These are phyloP conservation scores for Apophysomyces trapeziformis DNA, from an alignment of 371 early-diverging fungal species.

Conservation along the genomic window DNA sequence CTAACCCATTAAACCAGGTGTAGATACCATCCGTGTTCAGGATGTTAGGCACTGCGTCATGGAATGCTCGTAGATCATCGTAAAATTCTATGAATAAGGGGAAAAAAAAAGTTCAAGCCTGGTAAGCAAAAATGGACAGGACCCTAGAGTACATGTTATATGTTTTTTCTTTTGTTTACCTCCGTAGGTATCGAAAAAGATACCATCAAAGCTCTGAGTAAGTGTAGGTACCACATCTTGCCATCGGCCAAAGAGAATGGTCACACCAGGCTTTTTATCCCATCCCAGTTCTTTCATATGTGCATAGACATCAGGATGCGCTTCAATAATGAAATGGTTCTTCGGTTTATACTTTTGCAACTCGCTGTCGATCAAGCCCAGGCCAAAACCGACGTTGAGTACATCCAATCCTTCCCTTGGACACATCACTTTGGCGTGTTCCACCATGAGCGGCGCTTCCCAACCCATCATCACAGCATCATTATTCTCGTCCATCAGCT, in stretches of 20 bases:
- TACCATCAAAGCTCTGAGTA: constrained; percentile 77
- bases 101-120: not conserved
- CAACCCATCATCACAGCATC: constrained; percentile 99
- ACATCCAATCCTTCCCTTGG: constrained; percentile 70
- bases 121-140: not conserved
- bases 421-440: constrained; percentile 84
- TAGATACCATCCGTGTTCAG: constrained; percentile 82
- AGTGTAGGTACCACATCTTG: constrained; percentile 86
- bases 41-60: constrained; percentile 80
- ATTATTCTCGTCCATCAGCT: constrained; percentile 81
- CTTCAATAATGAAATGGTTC: constrained; percentile 93
- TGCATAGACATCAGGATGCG: constrained; percentile 94
- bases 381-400: constrained; percentile 89
- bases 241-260: constrained; percentile 91
- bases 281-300: constrained; percentile 86
- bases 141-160: no score
- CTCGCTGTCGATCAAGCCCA: constrained; percentile 88
- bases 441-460: constrained; percentile 94
- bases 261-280: constrained; percentile 84
- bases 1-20: constrained; percentile 95
- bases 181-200: constrained; percentile 95
- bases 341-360: constrained; percentile 75
- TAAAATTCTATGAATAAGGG: constrained; percentile 73
- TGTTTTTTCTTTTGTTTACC: constrained; percentile 21
- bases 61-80: constrained; percentile 86